Evolutionary conservation across 768 basidiomycete species (phyloP).

Genomic region (Kwoniella botswanensis): DNA sequence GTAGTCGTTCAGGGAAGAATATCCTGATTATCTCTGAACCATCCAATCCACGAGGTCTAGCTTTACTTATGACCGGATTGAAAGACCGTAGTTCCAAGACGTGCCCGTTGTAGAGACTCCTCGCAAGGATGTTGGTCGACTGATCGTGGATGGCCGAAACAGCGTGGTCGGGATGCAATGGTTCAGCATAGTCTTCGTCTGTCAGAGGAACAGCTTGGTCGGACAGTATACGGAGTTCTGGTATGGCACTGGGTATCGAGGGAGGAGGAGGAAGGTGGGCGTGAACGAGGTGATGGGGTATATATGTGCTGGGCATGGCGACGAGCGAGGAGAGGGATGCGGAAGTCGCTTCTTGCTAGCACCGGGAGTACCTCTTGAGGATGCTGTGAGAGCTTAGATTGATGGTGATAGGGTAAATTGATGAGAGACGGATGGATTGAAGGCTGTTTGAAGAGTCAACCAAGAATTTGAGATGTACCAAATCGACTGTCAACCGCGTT

Average conservation of each 20-base stretch:
- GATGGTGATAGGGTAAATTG: too few species aligned
- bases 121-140: slow-evolving; percentile 37
- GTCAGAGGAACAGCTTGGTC: slow-evolving; percentile 31
- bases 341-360: neutral
- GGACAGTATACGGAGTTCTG: slow-evolving; percentile 35
- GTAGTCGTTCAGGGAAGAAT: slow-evolving; percentile 45
- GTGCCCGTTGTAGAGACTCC: slow-evolving; percentile 49
- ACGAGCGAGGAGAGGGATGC: neutral
- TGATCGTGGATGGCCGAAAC: slow-evolving; percentile 38
- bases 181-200: slow-evolving; percentile 20
- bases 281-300: slow-evolving; percentile 49
- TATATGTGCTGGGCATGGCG: slow-evolving; percentile 40
- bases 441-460: too few species aligned
- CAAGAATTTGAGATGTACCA: too few species aligned
- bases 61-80: slow-evolving; percentile 14
- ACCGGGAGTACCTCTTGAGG: neutral
- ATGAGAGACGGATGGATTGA: too few species aligned
- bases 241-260: slow-evolving; percentile 43
- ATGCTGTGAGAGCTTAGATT: neutral
- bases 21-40: slow-evolving; percentile 44
- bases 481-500: slow-evolving; percentile 3
- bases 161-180: slow-evolving; percentile 53
- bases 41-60: slow-evolving; percentile 6
- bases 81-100: slow-evolving; percentile 47
- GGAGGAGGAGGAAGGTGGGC: slow-evolving; percentile 49